Conservation (phyloP, 306 rosid species). For the Erythrophleum fordii region DNA sequence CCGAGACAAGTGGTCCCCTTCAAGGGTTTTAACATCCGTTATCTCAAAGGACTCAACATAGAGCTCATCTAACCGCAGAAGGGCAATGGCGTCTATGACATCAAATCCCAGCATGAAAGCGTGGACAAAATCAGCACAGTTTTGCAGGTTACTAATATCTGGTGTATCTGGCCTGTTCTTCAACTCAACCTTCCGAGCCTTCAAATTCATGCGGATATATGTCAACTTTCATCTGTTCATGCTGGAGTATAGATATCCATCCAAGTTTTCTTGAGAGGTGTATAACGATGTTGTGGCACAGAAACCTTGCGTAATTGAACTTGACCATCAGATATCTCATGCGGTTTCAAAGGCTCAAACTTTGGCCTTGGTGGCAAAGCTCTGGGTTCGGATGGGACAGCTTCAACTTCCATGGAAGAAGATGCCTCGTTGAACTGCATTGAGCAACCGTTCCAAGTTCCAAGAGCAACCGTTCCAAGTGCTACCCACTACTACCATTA, state of each 20-base stretch:
- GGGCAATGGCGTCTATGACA: constrained; percentile 82
- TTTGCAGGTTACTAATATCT: constrained; percentile 77
- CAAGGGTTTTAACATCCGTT: constrained; percentile 84
- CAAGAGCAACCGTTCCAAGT: too few relatives aligned
- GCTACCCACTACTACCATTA: not conserved
- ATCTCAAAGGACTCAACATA: constrained; percentile 88
- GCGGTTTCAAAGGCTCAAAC: constrained; percentile 79
- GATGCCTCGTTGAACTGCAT: constrained; percentile 64
- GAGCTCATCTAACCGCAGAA: constrained; percentile 86
- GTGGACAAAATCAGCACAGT: constrained; percentile 91
- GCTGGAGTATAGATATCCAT: constrained; percentile 83
- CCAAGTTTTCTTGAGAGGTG: constrained; percentile 90
- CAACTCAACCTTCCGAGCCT: constrained; percentile 83
- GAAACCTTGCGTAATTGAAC: constrained; percentile 82
- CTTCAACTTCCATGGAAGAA: constrained; percentile 66
- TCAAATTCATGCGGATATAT: constrained; percentile 84
- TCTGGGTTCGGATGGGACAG: constrained; percentile 39
- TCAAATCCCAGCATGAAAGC: constrained; percentile 90
- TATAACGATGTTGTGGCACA: constrained; percentile 81
- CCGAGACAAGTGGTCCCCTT: constrained; percentile 87
- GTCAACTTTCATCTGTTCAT: constrained; percentile 87
- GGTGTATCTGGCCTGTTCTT: constrained; percentile 83
- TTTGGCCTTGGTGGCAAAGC: constrained; percentile 68
- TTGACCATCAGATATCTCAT: constrained; percentile 84
- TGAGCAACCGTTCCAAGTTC: constrained; percentile 31